These are phyloP conservation scores for Mycena leptocephala DNA, from an alignment of 768 basidiomycete genomes.

Conservation along the genomic window DNA sequence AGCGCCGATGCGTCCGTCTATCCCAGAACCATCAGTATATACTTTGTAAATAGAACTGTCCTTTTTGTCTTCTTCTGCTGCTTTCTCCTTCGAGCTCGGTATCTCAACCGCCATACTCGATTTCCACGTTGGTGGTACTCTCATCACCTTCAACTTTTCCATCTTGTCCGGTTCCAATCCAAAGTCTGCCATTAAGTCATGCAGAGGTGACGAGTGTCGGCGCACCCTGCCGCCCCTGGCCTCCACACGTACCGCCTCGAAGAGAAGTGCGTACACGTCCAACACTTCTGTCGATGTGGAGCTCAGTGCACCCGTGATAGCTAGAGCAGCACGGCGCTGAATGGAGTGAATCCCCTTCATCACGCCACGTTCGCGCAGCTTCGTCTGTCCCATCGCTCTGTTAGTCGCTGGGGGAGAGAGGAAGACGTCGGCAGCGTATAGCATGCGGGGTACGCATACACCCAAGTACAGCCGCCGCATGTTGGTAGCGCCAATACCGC, in stretches of 20 bases:
- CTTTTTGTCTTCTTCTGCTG: not conserved
- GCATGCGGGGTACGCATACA: too few relatives aligned
- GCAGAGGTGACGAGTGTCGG: not conserved
- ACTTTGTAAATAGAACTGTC: not conserved
- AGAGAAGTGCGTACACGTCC: not conserved
- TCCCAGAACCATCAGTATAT: slow-evolving; percentile 38
- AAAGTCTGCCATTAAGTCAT: not conserved
- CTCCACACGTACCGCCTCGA: too few relatives aligned
- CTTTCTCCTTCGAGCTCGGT: slow-evolving; percentile 1
- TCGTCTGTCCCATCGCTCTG: too few relatives aligned
- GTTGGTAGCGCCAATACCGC: too few relatives aligned
- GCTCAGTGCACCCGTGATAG: too few relatives aligned
- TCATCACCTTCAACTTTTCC: not conserved
- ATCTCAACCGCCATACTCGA: not conserved
- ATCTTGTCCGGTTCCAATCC: not conserved
- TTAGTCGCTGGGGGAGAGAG: too few relatives aligned
- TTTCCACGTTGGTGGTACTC: not conserved
- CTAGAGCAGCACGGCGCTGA: not conserved
- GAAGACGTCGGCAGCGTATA: too few relatives aligned
- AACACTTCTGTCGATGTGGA: not conserved
- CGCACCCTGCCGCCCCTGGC: too few relatives aligned
- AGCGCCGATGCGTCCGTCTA: slow-evolving; percentile 42
- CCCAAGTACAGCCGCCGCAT: too few relatives aligned
- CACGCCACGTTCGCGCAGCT: too few relatives aligned
- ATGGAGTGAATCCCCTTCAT: not conserved